These are phyloP conservation scores for Ilyonectria sp. DNA, from an alignment of 2,329 filamentous ascomycete genomes.

Conservation along the genomic window DNA sequence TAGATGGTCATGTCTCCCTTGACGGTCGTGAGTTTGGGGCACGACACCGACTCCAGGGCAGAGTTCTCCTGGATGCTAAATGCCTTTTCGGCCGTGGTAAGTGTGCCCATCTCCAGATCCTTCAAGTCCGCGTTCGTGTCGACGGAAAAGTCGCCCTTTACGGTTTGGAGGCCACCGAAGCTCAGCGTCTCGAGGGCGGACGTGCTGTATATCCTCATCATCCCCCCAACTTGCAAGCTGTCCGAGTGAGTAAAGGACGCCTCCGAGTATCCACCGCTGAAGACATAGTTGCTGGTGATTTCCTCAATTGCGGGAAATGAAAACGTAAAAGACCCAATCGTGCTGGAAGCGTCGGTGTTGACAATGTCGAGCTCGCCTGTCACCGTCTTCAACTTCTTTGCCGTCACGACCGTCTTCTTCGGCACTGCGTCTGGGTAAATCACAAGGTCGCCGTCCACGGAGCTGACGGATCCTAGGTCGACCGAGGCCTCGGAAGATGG, in stretches of 20 bases:
- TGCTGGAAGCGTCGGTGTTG: conserved; percentile 40
- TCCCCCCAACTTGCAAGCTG: conserved; percentile 34
- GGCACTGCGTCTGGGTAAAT: conserved; percentile 45
- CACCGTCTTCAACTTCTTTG: conserved; percentile 40
- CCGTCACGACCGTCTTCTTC: conserved; percentile 44
- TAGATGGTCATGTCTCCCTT: conserved; percentile 46
- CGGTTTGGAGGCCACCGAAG: conserved; percentile 42
- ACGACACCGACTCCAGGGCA: conserved; percentile 37
- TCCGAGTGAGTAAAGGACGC: conserved; percentile 41
- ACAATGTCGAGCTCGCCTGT: conserved; percentile 43
- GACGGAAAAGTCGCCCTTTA: conserved; percentile 45
- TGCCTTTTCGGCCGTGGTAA: conserved; percentile 43
- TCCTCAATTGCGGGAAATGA: conserved; percentile 40
- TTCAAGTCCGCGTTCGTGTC: conserved; percentile 42
- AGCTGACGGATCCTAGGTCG: conserved; percentile 43
- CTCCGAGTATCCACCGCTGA: conserved; percentile 41
- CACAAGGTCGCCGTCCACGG: conserved; percentile 43
- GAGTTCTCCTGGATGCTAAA: conserved; percentile 43
- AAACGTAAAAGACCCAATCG: conserved; percentile 39
- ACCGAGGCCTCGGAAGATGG: conserved; percentile 41
- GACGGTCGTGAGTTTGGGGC: conserved; percentile 44
- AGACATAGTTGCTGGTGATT: conserved; percentile 42
- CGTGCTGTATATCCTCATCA: conserved; percentile 46
- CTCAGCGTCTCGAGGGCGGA: conserved; percentile 36
- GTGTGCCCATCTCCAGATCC: conserved; percentile 31